phyloP scores from a whole-genome alignment of 176 grass and related monocot species.

The Rhynchospora tenuis region DNA sequence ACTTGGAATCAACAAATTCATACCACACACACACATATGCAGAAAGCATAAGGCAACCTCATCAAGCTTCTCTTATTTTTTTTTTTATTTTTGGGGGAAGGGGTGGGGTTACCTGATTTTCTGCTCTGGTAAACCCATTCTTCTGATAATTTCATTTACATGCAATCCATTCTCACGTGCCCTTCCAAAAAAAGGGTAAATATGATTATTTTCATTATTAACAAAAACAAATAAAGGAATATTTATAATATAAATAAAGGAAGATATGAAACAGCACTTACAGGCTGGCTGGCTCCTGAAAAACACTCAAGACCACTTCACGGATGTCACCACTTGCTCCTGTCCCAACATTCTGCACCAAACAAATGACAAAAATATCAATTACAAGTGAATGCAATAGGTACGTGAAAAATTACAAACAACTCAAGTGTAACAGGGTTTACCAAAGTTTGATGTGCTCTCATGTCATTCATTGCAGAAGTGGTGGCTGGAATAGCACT shows the following conservation, averaged over 20 bases:
- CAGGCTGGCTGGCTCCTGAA: conserved; percentile 62
- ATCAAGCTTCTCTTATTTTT: too few species aligned
- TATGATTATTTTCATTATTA: background rate
- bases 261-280: conserved; percentile 12
- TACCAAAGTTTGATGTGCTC: conserved; percentile 29
- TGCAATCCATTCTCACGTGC: conserved; percentile 56
- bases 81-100: background rate
- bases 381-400: background rate
- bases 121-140: conserved; percentile 40
- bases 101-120: conserved; percentile 40
- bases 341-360: conserved; percentile 19
- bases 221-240: background rate
- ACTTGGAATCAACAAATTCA: background rate
- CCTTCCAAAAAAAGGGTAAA: conserved; percentile 36
- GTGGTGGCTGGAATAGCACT: conserved; percentile 19
- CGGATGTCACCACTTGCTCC: conserved; percentile 20
- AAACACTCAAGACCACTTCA: conserved; percentile 58
- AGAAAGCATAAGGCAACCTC: too few species aligned
- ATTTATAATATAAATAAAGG: background rate
- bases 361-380: conserved; percentile 24
- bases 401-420: background rate
- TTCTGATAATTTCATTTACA: conserved; percentile 31
- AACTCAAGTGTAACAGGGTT: background rate
- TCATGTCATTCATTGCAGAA: conserved; percentile 24
- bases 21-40: background rate